These are phyloP conservation scores for Coleophoma crateriformis DNA, from an alignment of 2,329 filamentous ascomycete species.

Conservation along the genomic window DNA sequence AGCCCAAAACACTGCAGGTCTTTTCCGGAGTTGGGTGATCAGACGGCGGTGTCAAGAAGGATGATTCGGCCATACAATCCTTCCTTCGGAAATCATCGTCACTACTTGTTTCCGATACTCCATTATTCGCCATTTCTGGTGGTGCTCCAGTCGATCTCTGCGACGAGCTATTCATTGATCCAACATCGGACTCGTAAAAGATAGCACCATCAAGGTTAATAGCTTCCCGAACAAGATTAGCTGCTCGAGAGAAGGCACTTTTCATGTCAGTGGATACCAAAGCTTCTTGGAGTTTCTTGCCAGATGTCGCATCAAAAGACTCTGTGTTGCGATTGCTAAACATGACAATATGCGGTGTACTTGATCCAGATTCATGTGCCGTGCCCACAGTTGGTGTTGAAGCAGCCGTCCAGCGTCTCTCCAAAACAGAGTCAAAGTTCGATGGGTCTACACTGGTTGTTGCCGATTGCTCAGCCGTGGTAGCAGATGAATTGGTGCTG, in stretches of 20 bases:
- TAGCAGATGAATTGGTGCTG: too few species aligned
- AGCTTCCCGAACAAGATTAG: conserved; percentile 7
- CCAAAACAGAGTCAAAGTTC: too few species aligned
- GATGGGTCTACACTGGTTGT: too few species aligned
- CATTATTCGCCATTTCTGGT: neutral
- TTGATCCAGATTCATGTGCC: too few species aligned
- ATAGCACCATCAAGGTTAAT: conserved; percentile 4
- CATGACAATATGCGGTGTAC: too few species aligned
- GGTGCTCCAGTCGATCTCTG: neutral
- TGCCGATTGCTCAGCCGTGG: too few species aligned
- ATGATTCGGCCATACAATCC: neutral
- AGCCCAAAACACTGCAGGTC: conserved; percentile 4
- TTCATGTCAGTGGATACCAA: neutral
- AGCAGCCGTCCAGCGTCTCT: too few species aligned
- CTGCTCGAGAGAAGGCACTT: conserved; percentile 2
- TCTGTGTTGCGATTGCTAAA: too few species aligned
- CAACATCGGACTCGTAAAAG: conserved; percentile 4
- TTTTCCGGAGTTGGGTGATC: neutral
- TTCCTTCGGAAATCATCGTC: neutral
- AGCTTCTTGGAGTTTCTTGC: neutral
- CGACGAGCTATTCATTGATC: neutral
- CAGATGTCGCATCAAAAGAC: too few species aligned
- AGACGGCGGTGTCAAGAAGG: neutral
- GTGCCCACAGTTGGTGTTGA: too few species aligned
- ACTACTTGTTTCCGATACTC: neutral